Evolutionary conservation across 768 basidiomycete species (phyloP).

Genomic region (Xerocomus potaroensis): DNA sequence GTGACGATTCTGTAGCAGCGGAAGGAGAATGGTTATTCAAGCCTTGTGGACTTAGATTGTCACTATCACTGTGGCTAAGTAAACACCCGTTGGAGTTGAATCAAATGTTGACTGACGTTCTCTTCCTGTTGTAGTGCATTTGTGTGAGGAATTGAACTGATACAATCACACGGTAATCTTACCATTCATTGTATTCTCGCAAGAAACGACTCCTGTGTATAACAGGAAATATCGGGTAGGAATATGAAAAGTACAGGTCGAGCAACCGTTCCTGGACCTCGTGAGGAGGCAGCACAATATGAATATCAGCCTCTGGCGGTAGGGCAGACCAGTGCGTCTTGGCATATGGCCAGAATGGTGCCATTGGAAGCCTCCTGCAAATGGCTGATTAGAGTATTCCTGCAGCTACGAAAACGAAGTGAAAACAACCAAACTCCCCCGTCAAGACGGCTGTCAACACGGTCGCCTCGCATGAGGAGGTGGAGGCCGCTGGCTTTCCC

Average conservation of each 20-base stretch:
- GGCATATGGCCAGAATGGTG: constrained; percentile 66
- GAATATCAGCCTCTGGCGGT: constrained; percentile 40
- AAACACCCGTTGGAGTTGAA: constrained; percentile 6
- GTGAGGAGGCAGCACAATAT: constrained; percentile 54
- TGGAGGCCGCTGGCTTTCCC: constrained; percentile 74
- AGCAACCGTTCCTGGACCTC: constrained; percentile 65
- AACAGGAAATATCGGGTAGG: constrained; percentile 80
- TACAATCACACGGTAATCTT: constrained; percentile 10
- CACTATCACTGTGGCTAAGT: constrained; percentile 28
- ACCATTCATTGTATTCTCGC: constrained; percentile 57
- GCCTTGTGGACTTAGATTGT: constrained; percentile 34
- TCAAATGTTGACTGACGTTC: constrained; percentile 13
- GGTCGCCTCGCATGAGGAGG: constrained; percentile 60
- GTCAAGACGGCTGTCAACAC: constrained; percentile 63
- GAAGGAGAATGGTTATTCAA: constrained; percentile 10
- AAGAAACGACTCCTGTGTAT: constrained; percentile 71
- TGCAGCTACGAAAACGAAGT: constrained; percentile 6
- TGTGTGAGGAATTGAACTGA: constrained; percentile 4
- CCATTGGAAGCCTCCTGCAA: constrained; percentile 66
- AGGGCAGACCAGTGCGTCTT: constrained; percentile 36
- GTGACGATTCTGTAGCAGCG: constrained; percentile 44
- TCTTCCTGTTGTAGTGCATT: constrained; percentile 20
- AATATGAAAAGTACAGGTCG: constrained; percentile 75
- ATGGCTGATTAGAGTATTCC: constrained; percentile 13
- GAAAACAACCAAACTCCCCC: constrained; percentile 60